Conservation (phyloP, 495 filamentous ascomycete species). For the Patellaria atrata region DNA sequence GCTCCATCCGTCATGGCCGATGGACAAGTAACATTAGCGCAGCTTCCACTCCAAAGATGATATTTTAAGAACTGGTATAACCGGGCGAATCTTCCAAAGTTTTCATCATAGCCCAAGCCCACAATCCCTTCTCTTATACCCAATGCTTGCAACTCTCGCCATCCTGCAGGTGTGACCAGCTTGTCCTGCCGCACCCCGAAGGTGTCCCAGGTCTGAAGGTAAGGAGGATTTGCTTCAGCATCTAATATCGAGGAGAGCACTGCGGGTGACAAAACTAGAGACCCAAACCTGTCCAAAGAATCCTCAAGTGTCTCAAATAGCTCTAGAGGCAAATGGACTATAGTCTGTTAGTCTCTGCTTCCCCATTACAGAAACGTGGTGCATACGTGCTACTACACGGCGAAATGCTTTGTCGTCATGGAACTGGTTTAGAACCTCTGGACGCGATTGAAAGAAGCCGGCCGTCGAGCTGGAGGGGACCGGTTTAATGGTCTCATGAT, state of each 20-base stretch:
- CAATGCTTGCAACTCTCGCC: slow-evolving; percentile 39
- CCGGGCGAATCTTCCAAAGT: slow-evolving; percentile 34
- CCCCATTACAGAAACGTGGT: neutral
- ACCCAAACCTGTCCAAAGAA: slow-evolving; percentile 12
- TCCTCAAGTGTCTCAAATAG: neutral
- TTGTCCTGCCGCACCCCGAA: slow-evolving; percentile 30
- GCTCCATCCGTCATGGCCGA: slow-evolving; percentile 60
- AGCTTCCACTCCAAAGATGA: slow-evolving; percentile 50
- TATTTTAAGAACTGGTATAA: slow-evolving; percentile 42
- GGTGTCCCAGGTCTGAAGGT: slow-evolving; percentile 34
- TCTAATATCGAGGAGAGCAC: slow-evolving; percentile 40
- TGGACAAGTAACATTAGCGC: slow-evolving; percentile 49
- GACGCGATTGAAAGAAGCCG: slow-evolving; percentile 19
- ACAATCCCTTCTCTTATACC: slow-evolving; percentile 40
- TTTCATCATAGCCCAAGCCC: slow-evolving; percentile 38
- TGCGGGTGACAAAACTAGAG: slow-evolving; percentile 16
- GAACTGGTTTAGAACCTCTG: slow-evolving; percentile 12
- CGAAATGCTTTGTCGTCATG: slow-evolving; percentile 9
- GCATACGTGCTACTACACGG: slow-evolving; percentile 3
- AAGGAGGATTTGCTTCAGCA: slow-evolving; percentile 44
- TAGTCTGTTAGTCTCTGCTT: neutral
- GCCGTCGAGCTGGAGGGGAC: slow-evolving; percentile 15
- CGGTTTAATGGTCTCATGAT: too few relatives aligned
- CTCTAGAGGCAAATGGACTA: slow-evolving; percentile 5
- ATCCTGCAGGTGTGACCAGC: slow-evolving; percentile 42